Percentiles rank a stretch among this genome's conserved stretches.
phyloP scores from a whole-genome alignment of 192 early-diverging fungal genomes.

The Coemansia sp. region DNA sequence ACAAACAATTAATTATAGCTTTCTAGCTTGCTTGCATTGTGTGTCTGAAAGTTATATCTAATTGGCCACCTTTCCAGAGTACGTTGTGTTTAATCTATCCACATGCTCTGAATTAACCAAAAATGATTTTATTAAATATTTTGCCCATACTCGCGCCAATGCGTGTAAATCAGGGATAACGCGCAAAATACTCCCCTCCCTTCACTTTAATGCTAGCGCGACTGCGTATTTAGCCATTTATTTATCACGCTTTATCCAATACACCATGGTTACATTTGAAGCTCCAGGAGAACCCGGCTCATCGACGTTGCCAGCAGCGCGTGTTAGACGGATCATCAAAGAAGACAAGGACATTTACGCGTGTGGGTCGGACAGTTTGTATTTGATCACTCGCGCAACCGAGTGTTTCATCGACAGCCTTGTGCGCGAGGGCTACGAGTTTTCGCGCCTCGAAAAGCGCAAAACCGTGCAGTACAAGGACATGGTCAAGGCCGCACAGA shows the following conservation, averaged over 20 bases:
- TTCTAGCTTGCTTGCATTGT: neutral
- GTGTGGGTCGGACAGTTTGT: constrained; percentile 67
- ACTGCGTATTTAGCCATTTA: no score
- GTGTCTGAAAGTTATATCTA: neutral
- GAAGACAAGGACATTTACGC: constrained; percentile 71
- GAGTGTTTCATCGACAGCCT: constrained; percentile 72
- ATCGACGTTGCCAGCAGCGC: constrained; percentile 61
- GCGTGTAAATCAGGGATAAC: neutral
- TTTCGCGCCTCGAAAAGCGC: constrained; percentile 65
- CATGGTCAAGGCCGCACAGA: constrained; percentile 60
- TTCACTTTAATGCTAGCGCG: neutral
- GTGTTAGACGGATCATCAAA: constrained; percentile 72
- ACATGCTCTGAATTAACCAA: no score
- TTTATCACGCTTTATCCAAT: no score
- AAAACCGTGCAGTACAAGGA: constrained; percentile 74
- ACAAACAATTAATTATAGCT: neutral
- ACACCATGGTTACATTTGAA: constrained; percentile 26
- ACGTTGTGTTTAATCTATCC: no score
- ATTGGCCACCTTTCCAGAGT: no score
- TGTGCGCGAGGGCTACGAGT: constrained; percentile 61
- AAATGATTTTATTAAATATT: no score
- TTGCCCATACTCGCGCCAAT: no score
- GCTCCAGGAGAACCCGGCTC: constrained; percentile 42
- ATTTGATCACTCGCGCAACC: constrained; percentile 65
- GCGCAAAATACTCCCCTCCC: neutral